Conservation (phyloP, 2,329 filamentous ascomycete species). For the Dendryphion nanum region DNA sequence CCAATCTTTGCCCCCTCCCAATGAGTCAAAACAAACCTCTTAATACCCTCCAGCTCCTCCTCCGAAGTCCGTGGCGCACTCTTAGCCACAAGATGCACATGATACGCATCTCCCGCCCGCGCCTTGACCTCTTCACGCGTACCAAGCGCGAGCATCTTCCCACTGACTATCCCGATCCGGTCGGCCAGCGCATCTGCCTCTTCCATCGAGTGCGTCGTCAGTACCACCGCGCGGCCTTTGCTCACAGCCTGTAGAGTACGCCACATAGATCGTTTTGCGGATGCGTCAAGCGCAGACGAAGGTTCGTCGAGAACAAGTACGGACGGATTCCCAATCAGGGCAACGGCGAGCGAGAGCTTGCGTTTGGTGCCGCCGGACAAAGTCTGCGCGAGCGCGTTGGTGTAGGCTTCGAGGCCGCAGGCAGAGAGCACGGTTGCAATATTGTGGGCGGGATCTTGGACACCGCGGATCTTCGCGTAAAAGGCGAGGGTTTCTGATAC, state of each 20-base stretch:
- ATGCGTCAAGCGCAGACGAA: constrained; percentile 78
- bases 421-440: constrained; percentile 61
- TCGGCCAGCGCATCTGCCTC: constrained; percentile 87
- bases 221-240: constrained; percentile 72
- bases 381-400: constrained; percentile 66
- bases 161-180: constrained; percentile 79
- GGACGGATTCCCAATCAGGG: constrained; percentile 80
- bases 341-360: constrained; percentile 85
- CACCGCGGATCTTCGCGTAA: constrained; percentile 69
- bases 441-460: constrained; percentile 54
- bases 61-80: constrained; percentile 69
- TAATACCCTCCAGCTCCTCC: constrained; percentile 63
- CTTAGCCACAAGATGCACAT: constrained; percentile 74
- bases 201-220: constrained; percentile 90
- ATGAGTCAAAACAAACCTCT: constrained; percentile 59
- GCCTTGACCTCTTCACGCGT: constrained; percentile 57
- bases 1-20: constrained; percentile 62
- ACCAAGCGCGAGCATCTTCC: constrained; percentile 80
- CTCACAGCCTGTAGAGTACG: constrained; percentile 82
- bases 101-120: constrained; percentile 62
- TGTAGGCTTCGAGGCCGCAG: constrained; percentile 71
- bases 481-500: constrained; percentile 77
- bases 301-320: constrained; percentile 90
- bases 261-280: constrained; percentile 85
- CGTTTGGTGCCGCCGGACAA: constrained; percentile 84